Evolutionary conservation across 2,329 filamentous ascomycete genomes (phyloP).

Genomic region (Allantophomopsis cytisporea): DNA sequence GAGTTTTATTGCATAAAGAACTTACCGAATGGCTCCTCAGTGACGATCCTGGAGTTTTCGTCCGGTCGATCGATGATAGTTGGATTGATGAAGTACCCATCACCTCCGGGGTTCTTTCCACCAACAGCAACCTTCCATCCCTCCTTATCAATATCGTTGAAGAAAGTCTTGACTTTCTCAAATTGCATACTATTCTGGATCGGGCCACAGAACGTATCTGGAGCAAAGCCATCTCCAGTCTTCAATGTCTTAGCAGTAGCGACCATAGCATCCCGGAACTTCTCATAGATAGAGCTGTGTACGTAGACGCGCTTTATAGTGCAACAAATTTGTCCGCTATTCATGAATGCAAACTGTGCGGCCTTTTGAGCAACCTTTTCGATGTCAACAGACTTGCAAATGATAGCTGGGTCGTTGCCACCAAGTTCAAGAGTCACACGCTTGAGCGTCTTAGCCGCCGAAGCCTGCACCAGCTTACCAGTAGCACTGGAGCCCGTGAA

Average conservation of each 20-base stretch:
- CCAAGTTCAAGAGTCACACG: slow-evolving; percentile 37
- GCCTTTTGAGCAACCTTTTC: slow-evolving; percentile 22
- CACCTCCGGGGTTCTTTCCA: background rate
- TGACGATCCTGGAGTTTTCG: slow-evolving; percentile 36
- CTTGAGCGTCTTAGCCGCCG: slow-evolving; percentile 36
- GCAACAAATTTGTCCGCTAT: slow-evolving; percentile 40
- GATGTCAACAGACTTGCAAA: slow-evolving; percentile 38
- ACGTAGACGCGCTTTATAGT: slow-evolving; percentile 45
- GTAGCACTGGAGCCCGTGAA: slow-evolving; percentile 42
- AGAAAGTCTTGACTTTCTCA: slow-evolving; percentile 38
- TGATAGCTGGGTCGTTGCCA: slow-evolving; percentile 38
- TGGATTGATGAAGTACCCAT: slow-evolving; percentile 40
- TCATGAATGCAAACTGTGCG: slow-evolving; percentile 32
- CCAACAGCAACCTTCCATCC: slow-evolving; percentile 35
- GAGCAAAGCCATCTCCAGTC: slow-evolving; percentile 1
- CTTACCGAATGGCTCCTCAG: slow-evolving; percentile 42
- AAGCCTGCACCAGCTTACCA: slow-evolving; percentile 30
- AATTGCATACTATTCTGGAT: slow-evolving; percentile 52
- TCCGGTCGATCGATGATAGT: slow-evolving; percentile 43
- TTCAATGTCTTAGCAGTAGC: slow-evolving; percentile 29
- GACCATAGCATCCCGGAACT: slow-evolving; percentile 32
- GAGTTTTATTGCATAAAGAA: background rate
- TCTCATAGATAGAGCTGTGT: slow-evolving; percentile 42
- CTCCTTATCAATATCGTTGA: slow-evolving; percentile 37
- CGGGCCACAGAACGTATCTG: slow-evolving; percentile 31